Evolutionary conservation across 805 yeast genomes (phyloP).

Genomic region (Candida pini): DNA sequence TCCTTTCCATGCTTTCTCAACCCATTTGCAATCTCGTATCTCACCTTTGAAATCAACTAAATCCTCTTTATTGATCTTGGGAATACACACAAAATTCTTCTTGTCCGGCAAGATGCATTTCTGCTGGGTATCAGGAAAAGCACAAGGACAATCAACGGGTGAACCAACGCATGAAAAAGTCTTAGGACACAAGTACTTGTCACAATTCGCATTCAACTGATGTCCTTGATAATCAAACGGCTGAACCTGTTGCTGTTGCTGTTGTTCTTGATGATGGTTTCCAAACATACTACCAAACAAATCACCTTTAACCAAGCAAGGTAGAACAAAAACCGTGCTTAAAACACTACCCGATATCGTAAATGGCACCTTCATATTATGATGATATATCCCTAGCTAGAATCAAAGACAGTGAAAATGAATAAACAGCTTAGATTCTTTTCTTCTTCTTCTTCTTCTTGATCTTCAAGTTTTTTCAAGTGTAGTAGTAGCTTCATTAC

Average conservation of each 20-base stretch:
- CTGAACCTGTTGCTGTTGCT: constrained; percentile 26
- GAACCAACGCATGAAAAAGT: constrained; percentile 70
- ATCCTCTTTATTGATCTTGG: constrained; percentile 52
- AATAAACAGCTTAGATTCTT: too few species aligned
- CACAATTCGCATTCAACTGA: constrained; percentile 45
- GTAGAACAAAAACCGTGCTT: background rate
- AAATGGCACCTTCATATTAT: too few species aligned
- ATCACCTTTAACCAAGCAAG: constrained; percentile 14
- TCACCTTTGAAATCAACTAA: constrained; percentile 35
- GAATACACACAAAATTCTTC: constrained; percentile 67
- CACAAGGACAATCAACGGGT: constrained; percentile 82
- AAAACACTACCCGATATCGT: too few species aligned
- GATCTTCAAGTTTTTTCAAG: too few species aligned
- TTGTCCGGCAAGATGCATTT: constrained; percentile 74
- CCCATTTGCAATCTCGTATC: constrained; percentile 83
- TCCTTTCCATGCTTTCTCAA: constrained; percentile 63
- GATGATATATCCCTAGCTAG: too few species aligned
- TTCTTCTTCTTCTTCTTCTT: too few species aligned
- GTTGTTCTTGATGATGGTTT: constrained; percentile 15
- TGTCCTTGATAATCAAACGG: constrained; percentile 34
- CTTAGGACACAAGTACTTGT: constrained; percentile 72
- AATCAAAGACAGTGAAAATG: too few species aligned
- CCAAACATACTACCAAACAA: constrained; percentile 23
- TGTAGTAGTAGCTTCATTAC: too few species aligned
- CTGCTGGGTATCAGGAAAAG: constrained; percentile 77